These are phyloP conservation scores for Lunularia cruciata DNA, from an alignment of 225 moss, liverwort and hornwort species.

Conservation along the genomic window DNA sequence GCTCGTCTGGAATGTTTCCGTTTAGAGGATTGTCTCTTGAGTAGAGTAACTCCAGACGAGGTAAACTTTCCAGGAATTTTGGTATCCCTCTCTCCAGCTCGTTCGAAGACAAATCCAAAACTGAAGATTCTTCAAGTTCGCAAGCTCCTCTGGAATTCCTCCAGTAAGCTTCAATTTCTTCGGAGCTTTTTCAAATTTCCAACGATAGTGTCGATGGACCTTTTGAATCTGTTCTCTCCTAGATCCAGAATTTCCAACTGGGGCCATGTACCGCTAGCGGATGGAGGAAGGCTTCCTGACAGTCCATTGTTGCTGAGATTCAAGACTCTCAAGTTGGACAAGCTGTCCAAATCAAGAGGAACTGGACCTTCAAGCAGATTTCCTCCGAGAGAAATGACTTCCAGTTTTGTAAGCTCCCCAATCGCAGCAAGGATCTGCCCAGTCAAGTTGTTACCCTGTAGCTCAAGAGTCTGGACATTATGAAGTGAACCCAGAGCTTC, in stretches of 20 bases:
- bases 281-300: background rate
- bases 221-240: too few relatives aligned
- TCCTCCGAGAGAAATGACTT: background rate
- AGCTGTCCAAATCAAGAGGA: background rate
- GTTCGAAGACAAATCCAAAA: background rate
- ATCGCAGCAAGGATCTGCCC: background rate
- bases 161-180: background rate
- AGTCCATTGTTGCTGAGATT: background rate
- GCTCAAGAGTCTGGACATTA: background rate
- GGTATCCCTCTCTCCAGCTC: background rate
- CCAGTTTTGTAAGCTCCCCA: background rate
- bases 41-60: background rate
- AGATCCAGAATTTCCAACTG: too few relatives aligned
- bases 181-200: too few relatives aligned
- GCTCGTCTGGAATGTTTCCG: conserved; percentile 5
- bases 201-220: background rate
- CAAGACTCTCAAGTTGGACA: background rate
- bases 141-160: background rate
- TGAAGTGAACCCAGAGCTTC: background rate
- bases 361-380: background rate
- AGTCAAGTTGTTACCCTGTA: background rate
- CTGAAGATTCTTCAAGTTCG: background rate
- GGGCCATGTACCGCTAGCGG: too few relatives aligned
- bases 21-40: background rate
- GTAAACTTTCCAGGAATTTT: background rate